These are phyloP conservation scores for Microcos paniculata DNA, from an alignment of 345 rosid species.

Conservation along the genomic window DNA sequence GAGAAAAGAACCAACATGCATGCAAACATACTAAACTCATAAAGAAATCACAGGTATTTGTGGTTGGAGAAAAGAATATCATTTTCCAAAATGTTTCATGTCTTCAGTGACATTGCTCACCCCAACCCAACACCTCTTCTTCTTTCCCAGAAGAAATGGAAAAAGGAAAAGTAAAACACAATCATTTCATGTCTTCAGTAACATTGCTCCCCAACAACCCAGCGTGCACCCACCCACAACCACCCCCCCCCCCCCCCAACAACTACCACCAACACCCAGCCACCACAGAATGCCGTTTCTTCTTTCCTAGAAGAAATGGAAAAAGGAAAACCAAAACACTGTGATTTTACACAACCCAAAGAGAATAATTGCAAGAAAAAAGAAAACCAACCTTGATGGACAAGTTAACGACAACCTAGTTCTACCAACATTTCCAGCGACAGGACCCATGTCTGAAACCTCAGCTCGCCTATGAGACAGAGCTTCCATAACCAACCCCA, in stretches of 20 bases:
- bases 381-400: slow-evolving; percentile 74
- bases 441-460: slow-evolving; percentile 91
- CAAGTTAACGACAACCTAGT: slow-evolving; percentile 85
- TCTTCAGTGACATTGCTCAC: not conserved
- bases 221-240: too few relatives aligned
- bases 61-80: not conserved
- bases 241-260: not conserved
- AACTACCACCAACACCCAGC: too few relatives aligned
- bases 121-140: too few relatives aligned
- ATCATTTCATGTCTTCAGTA: too few relatives aligned
- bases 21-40: not conserved
- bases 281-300: too few relatives aligned
- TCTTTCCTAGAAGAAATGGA: not conserved
- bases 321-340: not conserved
- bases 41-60: slow-evolving; percentile 2
- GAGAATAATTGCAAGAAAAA: not conserved
- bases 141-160: too few relatives aligned
- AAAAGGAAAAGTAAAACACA: too few relatives aligned
- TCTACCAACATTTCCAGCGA: slow-evolving; percentile 85
- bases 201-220: too few relatives aligned
- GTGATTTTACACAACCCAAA: not conserved
- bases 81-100: not conserved
- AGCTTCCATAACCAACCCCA: slow-evolving; percentile 92
- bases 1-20: too few relatives aligned
- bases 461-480: slow-evolving; percentile 89